Conservation (phyloP, 2,329 filamentous ascomycete species). For the Botryosphaeria dothidea region DNA sequence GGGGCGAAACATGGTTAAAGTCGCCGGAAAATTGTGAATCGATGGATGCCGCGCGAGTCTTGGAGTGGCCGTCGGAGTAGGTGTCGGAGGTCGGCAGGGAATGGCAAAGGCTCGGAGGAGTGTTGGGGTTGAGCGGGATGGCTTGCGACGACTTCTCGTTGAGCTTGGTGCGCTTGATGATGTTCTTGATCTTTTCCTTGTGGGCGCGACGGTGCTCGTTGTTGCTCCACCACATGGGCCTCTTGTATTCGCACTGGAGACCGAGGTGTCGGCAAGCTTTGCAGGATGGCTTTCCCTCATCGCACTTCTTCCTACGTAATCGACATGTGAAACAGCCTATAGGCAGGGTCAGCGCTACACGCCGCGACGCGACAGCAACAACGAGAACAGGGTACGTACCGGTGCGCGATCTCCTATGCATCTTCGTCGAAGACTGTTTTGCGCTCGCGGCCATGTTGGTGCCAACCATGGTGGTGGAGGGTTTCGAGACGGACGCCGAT, state of each 20-base stretch:
- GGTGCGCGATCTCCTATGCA: conserved; percentile 92
- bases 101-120: conserved; percentile 76
- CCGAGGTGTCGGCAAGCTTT: conserved; percentile 70
- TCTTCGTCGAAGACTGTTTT: conserved; percentile 69
- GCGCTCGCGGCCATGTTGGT: conserved; percentile 56
- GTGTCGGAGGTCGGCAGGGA: conserved; percentile 80
- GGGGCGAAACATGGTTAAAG: conserved; percentile 64
- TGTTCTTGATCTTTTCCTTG: conserved; percentile 95
- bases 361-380: conserved; percentile 11
- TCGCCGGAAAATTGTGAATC: conserved; percentile 73
- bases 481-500: conserved; percentile 41
- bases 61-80: conserved; percentile 72
- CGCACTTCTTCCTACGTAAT: conserved; percentile 69
- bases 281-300: conserved; percentile 66
- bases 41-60: conserved; percentile 74
- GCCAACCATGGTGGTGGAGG: conserved; percentile 52
- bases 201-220: conserved; percentile 80
- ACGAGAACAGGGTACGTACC: conserved; percentile 52
- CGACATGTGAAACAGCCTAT: conserved; percentile 69
- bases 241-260: conserved; percentile 91
- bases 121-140: conserved; percentile 54
- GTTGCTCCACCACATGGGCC: conserved; percentile 97
- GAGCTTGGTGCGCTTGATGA: conserved; percentile 96
- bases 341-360: conserved; percentile 34
- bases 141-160: conserved; percentile 73